A percentile compares a stretch with the other conserved stretches of the same genome.
Evolutionary conservation across 2,329 filamentous ascomycete genomes (phyloP).

Genomic region (Diatrype stigma): DNA sequence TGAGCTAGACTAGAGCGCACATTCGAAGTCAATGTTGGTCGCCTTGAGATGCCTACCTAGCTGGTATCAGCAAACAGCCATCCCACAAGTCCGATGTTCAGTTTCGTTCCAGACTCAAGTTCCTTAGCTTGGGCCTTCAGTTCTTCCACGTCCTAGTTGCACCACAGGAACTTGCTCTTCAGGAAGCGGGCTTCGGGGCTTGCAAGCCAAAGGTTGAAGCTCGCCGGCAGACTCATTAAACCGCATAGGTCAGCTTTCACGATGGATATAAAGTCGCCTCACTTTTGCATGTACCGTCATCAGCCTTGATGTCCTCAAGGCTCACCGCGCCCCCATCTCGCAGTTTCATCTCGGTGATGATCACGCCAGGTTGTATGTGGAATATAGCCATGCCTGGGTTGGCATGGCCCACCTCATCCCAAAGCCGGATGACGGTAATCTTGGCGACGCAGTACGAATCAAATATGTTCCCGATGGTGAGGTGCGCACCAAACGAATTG

Average conservation of each 20-base stretch:
- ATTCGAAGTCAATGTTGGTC: too few relatives aligned
- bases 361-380: conserved; percentile 39
- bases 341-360: conserved; percentile 23
- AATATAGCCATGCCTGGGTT: conserved; percentile 34
- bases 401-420: conserved; percentile 37
- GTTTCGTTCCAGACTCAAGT: conserved; percentile 18
- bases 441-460: conserved; percentile 39
- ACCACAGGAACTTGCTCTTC: conserved; percentile 41
- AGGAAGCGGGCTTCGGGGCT: conserved; percentile 43
- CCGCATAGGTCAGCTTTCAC: conserved; percentile 6
- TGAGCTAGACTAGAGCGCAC: too few relatives aligned
- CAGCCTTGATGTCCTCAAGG: conserved; percentile 12
- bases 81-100: conserved; percentile 14
- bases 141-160: conserved; percentile 49
- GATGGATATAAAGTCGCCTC: background rate
- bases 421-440: conserved; percentile 34
- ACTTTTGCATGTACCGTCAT: conserved; percentile 25
- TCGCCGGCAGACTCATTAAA: conserved; percentile 31
- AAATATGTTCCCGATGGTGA: conserved; percentile 22
- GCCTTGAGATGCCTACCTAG: too few relatives aligned
- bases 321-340: conserved; percentile 10
- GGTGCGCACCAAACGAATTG: conserved; percentile 30
- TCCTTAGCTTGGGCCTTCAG: conserved; percentile 35
- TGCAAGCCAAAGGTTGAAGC: conserved; percentile 41
- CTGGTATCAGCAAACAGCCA: conserved; percentile 8